These are phyloP conservation scores for Hypoxylon sp. DNA, from an alignment of 2,329 filamentous ascomycete genomes.

Conservation along the genomic window DNA sequence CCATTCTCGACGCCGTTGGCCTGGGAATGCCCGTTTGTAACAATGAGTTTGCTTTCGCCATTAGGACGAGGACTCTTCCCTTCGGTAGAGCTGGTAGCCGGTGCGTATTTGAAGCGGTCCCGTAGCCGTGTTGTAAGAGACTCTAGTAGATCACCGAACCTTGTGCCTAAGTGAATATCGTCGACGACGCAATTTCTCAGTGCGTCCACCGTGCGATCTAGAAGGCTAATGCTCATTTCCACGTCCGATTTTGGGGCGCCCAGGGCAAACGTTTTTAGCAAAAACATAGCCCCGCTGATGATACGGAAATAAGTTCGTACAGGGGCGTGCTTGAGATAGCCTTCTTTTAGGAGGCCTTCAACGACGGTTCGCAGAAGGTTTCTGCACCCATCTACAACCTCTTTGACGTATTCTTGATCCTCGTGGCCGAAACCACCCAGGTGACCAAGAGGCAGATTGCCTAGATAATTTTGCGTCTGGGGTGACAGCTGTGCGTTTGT, in stretches of 20 bases:
- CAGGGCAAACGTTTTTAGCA: slow-evolving; percentile 84
- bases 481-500: slow-evolving; percentile 62
- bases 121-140: slow-evolving; percentile 78
- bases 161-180: slow-evolving; percentile 84
- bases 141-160: slow-evolving; percentile 84
- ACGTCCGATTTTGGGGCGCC: slow-evolving; percentile 82
- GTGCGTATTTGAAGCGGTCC: slow-evolving; percentile 75
- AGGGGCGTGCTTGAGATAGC: slow-evolving; percentile 82
- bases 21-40: slow-evolving; percentile 44
- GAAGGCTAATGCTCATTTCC: slow-evolving; percentile 75
- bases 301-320: slow-evolving; percentile 88
- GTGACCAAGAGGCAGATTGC: slow-evolving; percentile 69
- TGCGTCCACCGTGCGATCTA: slow-evolving; percentile 78
- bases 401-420: slow-evolving; percentile 76
- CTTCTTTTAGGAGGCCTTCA: slow-evolving; percentile 75
- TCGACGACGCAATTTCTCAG: slow-evolving; percentile 82
- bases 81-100: slow-evolving; percentile 54
- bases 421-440: slow-evolving; percentile 70
- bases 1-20: slow-evolving; percentile 42
- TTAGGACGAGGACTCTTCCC: slow-evolving; percentile 52
- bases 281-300: slow-evolving; percentile 84
- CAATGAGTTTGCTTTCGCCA: slow-evolving; percentile 41
- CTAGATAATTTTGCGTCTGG: slow-evolving; percentile 71
- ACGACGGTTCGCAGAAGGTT: slow-evolving; percentile 81
- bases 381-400: slow-evolving; percentile 80